These are phyloP conservation scores for Cercophora sp. DNA, from an alignment of 495 filamentous ascomycete genomes.

Conservation along the genomic window DNA sequence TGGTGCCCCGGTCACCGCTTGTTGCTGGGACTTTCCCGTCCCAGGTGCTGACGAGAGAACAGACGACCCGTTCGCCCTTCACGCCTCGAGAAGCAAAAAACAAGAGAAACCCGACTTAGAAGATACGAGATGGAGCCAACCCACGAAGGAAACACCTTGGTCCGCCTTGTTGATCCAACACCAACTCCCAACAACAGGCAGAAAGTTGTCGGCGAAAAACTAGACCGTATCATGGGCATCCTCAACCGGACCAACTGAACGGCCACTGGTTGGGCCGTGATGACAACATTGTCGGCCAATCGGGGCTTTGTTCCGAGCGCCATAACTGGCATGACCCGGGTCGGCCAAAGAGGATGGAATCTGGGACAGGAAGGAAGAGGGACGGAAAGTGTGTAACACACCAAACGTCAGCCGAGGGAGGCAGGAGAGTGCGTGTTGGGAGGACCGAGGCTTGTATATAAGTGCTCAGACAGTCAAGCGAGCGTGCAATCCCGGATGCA, in stretches of 20 bases:
- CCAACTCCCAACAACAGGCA: not conserved
- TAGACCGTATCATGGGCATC: slow-evolving; percentile 12
- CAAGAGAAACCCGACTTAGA: slow-evolving; percentile 1
- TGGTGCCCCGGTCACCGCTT: not conserved
- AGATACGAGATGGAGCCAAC: slow-evolving; percentile 8
- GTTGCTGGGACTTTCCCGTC: too few relatives aligned
- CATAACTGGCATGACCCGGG: too few relatives aligned
- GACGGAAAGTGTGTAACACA: too few relatives aligned
- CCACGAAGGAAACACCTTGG: slow-evolving; percentile 13
- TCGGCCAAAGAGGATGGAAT: too few relatives aligned
- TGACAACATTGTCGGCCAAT: not conserved
- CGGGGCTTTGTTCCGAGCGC: not conserved
- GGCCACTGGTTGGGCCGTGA: too few relatives aligned
- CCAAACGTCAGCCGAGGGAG: too few relatives aligned
- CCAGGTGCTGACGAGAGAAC: not conserved
- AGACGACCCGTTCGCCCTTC: too few relatives aligned
- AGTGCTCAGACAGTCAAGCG: too few relatives aligned
- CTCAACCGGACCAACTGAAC: not conserved
- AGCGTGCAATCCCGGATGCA: too few relatives aligned
- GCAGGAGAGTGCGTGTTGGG: too few relatives aligned
- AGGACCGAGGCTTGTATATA: too few relatives aligned
- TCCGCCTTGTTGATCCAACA: not conserved
- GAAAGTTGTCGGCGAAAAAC: not conserved
- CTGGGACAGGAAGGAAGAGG: too few relatives aligned
- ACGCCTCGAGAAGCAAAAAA: not conserved